Base-by-base conservation (phyloP, 2,329 filamentous ascomycete species). In the Coniochaeta prunicola region DNA sequence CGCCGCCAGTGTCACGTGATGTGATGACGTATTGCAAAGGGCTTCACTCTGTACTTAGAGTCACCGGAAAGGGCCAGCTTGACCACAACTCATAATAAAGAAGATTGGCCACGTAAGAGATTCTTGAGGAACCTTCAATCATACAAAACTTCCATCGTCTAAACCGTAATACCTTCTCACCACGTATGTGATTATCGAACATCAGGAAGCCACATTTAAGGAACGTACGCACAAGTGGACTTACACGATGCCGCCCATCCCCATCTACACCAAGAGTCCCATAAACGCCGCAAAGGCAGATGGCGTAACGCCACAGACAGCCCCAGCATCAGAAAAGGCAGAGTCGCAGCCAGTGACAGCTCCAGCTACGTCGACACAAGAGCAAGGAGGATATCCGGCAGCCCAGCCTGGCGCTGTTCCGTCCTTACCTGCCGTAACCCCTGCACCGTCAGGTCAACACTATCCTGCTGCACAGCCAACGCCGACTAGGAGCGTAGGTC, bases 211-310 rank as follows among this genome's bases (percentile, higher is more conserved):
- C n/a, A n/a, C n/a, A n/a, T n/a, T n/a, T n/a, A n/a, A n/a, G n/a
- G n/a, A n/a, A 24, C 12, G 4, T 24, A 19, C 13, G 3, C 19
- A 42, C 8, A 19, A 7, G 19, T 42, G 5, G 21, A 54, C 48
- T 33, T 21, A 60, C 66, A 73, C 53, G n/a, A 87, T 87, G 84
- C 77, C 83, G 55, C 78, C 83, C n/a, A 80, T 87, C 61, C 81
- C 79, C 54, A 78, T 86, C 45, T 84, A 85, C 70, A 80, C 77
- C 36, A 70, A 80, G 58, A 84, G 81, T 68, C 84, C 84, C 53
- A 84, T 87, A 69, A 80, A 75, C 65, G 78, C 80, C 38, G 73
- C 78, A 59, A 85, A 84, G 71, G 74, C 82, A 55, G 74, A 75
- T 17, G 80, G 74, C 33, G 67, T 72, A 45, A 80, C 79, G 21